A percentile compares a stretch with the other conserved stretches of the same genome.
These are phyloP conservation scores for Boletus reticulatus DNA, from an alignment of 768 basidiomycete species.

Conservation along the genomic window DNA sequence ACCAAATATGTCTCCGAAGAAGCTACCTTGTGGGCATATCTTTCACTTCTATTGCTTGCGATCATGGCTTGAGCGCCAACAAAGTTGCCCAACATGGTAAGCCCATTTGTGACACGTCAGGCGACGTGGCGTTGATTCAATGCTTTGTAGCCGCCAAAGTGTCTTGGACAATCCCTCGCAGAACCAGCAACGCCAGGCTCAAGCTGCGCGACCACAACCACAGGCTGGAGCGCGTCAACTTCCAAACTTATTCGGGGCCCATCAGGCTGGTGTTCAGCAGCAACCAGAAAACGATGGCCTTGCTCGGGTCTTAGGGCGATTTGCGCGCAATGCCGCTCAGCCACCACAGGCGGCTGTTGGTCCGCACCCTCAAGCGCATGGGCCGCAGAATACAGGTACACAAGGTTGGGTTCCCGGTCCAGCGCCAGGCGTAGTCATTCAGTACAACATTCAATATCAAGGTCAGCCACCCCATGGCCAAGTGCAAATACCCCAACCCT, in stretches of 20 bases:
- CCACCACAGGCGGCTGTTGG: conserved; percentile 34
- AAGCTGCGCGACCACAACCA: conserved; percentile 21
- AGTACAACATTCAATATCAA: conserved; percentile 65
- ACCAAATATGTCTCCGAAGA: conserved; percentile 95
- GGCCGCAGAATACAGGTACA: conserved; percentile 32
- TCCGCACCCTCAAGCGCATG: conserved; percentile 30
- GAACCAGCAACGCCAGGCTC: conserved; percentile 32
- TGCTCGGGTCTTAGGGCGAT: conserved; percentile 42
- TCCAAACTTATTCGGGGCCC: conserved; percentile 29
- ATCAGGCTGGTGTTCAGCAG: conserved; percentile 30
- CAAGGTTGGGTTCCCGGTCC: conserved; percentile 36
- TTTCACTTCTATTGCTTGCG: conserved; percentile 98
- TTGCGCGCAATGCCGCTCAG: conserved; percentile 54
- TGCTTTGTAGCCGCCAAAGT: conserved; percentile 59
- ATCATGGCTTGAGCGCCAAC: conserved; percentile 97
- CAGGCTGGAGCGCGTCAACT: conserved; percentile 33
- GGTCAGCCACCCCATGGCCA: conserved; percentile 35
- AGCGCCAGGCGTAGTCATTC: conserved; percentile 51
- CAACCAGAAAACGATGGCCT: conserved; percentile 38
- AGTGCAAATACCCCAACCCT: conserved; percentile 27
- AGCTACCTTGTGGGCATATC: conserved; percentile 93
- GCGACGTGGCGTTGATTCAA: conserved; percentile 1
- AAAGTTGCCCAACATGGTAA: conserved; percentile 98
- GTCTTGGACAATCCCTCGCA: conserved; percentile 56
- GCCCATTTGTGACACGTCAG: conserved; percentile 22